Conservation (phyloP, 2,329 filamentous ascomycete genomes). For the Aspergillus jensenii region DNA sequence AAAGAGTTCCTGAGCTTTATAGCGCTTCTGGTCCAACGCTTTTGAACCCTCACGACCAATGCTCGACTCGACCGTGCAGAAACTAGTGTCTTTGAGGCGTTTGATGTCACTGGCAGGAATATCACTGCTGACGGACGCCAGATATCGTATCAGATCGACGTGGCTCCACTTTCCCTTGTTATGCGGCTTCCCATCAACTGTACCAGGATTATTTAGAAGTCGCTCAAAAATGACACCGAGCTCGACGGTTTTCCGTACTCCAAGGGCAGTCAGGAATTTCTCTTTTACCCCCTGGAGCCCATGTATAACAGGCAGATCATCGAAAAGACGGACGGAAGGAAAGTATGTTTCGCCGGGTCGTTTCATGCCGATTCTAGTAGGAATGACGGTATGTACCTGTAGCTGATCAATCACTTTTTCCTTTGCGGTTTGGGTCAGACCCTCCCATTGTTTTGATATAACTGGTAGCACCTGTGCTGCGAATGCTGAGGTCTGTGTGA, state of each 20-base stretch:
- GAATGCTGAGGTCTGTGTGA: constrained; percentile 72
- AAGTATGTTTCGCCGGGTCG: constrained; percentile 87
- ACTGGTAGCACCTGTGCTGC: constrained; percentile 74
- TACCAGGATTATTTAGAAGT: constrained; percentile 63
- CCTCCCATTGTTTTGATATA: constrained; percentile 87
- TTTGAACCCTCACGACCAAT: constrained; percentile 53
- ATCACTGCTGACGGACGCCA: constrained; percentile 84
- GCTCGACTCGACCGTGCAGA: constrained; percentile 71
- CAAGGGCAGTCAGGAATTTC: constrained; percentile 78
- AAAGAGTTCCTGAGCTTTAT: constrained; percentile 75
- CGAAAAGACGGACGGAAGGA: constrained; percentile 87
- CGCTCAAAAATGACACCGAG: constrained; percentile 89
- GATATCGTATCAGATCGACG: constrained; percentile 89
- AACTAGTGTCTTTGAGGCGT: constrained; percentile 72
- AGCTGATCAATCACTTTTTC: constrained; percentile 65
- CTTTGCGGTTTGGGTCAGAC: constrained; percentile 66
- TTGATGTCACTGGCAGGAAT: constrained; percentile 81
- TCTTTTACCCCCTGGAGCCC: constrained; percentile 81
- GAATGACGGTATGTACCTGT: constrained; percentile 71
- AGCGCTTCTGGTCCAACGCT: constrained; percentile 55
- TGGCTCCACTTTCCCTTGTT: constrained; percentile 74
- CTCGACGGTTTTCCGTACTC: constrained; percentile 93
- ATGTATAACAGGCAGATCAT: constrained; percentile 82
- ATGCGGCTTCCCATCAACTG: constrained; percentile 47
- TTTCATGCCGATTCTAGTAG: constrained; percentile 87